Percentiles rank a stretch among this genome's conserved stretches.
These are phyloP conservation scores for Naegleria fowleri DNA, from an alignment of 208 protist genomes.

Conservation along the genomic window DNA sequence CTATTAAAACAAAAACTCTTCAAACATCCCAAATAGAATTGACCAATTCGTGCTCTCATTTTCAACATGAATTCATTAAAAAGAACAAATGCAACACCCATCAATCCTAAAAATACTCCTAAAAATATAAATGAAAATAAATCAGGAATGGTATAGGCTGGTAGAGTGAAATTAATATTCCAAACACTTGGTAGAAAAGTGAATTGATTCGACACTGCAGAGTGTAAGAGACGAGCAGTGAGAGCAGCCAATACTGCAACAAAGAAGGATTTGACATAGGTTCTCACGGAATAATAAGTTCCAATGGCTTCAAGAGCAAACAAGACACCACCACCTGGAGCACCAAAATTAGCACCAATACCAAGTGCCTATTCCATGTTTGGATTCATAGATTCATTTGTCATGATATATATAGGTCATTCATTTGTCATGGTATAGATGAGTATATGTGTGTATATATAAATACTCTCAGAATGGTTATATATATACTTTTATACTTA, in stretches of 20 bases:
- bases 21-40: neutral
- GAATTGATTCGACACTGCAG: neutral
- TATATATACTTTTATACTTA: too few species aligned
- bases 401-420: too few species aligned
- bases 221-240: neutral
- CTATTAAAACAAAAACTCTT: too few species aligned
- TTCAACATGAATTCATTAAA: neutral
- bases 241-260: neutral
- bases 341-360: constrained; percentile 14
- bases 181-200: neutral
- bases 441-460: too few species aligned
- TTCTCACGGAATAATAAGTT: neutral
- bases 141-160: constrained; percentile 2
- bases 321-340: neutral
- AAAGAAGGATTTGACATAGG: neutral
- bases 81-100: neutral
- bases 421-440: too few species aligned
- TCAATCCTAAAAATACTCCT: neutral
- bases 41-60: neutral
- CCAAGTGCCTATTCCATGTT: neutral
- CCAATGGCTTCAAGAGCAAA: neutral
- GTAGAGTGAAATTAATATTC: neutral
- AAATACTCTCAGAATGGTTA: too few species aligned
- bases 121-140: neutral
- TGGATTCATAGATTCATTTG: too few species aligned